Conservation (phyloP, 176 grass and related monocot genomes). For the Secale cereale region DNA sequence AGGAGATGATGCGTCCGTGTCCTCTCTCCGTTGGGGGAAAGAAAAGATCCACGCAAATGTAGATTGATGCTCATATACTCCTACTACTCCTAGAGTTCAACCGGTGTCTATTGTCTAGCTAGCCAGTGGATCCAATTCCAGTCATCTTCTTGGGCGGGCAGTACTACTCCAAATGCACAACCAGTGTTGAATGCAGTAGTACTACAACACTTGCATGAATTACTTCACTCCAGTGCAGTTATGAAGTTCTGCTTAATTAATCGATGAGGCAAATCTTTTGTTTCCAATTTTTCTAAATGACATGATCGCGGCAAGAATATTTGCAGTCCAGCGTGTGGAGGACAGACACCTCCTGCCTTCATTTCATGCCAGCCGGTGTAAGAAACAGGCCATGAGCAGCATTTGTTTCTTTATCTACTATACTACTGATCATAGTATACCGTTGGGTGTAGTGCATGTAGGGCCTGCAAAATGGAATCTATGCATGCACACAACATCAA, state of each 20-base stretch:
- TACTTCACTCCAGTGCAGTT: not conserved
- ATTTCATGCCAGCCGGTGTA: not conserved
- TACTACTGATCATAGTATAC: constrained; percentile 1
- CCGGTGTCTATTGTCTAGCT: not conserved
- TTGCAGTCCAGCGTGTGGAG: not conserved
- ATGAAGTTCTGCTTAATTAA: too few species aligned
- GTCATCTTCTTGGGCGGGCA: not conserved
- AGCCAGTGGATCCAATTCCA: not conserved
- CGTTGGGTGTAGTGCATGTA: constrained; percentile 2
- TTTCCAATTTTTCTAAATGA: too few species aligned
- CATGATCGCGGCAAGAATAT: not conserved
- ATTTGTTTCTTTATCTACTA: constrained; percentile 1
- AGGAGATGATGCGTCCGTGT: not conserved
- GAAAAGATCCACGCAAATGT: not conserved
- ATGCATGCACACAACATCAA: constrained; percentile 16
- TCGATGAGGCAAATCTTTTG: too few species aligned
- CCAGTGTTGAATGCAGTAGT: not conserved
- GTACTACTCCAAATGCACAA: not conserved
- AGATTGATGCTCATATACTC: not conserved
- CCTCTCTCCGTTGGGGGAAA: not conserved
- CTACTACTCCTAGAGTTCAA: not conserved
- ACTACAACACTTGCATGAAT: not conserved
- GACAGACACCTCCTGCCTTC: not conserved
- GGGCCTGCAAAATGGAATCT: constrained; percentile 34
- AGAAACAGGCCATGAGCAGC: constrained; percentile 13